Percentiles rank a stretch among this genome's conserved stretches.
phyloP scores from a whole-genome alignment of 768 basidiomycete genomes.

The Leccinum arenicola region DNA sequence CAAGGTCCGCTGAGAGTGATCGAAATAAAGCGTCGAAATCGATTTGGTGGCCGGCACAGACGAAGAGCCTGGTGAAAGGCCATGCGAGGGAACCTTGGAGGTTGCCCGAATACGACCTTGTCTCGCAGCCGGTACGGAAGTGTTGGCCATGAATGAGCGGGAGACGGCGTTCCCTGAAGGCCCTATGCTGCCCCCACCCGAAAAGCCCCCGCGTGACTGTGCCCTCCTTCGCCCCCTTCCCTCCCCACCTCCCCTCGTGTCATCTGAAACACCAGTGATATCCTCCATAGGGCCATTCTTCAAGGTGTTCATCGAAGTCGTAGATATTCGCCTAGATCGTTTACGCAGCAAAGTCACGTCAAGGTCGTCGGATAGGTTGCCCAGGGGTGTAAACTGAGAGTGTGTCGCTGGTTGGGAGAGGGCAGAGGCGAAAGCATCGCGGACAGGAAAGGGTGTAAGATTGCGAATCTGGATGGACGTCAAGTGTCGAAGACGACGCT shows the following conservation, averaged over 20 bases:
- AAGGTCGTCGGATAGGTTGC: constrained; percentile 67
- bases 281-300: constrained; percentile 48
- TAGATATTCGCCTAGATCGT: constrained; percentile 59
- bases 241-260: constrained; percentile 28
- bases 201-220: constrained; percentile 45
- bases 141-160: constrained; percentile 15
- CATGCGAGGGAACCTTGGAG: constrained; percentile 49
- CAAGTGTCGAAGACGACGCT: constrained; percentile 76
- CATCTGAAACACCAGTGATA: constrained; percentile 26
- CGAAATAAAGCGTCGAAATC: constrained; percentile 39
- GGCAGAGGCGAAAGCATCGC: constrained; percentile 71
- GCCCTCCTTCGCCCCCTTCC: constrained; percentile 42
- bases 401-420: constrained; percentile 64
- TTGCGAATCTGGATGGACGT: constrained; percentile 73
- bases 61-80: constrained; percentile 7
- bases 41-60: constrained; percentile 5
- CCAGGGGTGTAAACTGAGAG: constrained; percentile 54
- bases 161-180: constrained; percentile 11
- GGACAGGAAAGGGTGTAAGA: constrained; percentile 79
- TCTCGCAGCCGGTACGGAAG: constrained; percentile 34
- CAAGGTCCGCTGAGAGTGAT: constrained; percentile 64
- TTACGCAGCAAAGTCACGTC: constrained; percentile 58
- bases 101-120: constrained; percentile 45
- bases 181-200: constrained; percentile 18
- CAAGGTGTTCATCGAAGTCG: constrained; percentile 50